phyloP scores from a whole-genome alignment of 2,329 filamentous ascomycete genomes.

The Cladosporium sp. region DNA sequence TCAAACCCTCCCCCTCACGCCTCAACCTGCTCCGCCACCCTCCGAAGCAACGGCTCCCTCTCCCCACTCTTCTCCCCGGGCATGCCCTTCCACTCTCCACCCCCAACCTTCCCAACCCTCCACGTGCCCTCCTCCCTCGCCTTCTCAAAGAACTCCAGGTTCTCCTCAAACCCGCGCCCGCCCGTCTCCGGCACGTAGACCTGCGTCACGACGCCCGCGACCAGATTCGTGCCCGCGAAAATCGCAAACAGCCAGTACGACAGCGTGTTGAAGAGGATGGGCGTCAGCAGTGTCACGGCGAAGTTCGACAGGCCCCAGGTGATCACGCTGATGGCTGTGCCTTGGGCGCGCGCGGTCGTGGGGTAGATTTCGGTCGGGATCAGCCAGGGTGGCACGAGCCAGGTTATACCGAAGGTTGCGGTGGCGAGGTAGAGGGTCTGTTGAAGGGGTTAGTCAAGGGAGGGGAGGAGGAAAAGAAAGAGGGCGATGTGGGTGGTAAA shows the following conservation, averaged over 20 bases:
- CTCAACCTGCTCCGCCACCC: slow-evolving; percentile 38
- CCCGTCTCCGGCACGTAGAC: slow-evolving; percentile 50
- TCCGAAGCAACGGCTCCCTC: slow-evolving; percentile 39
- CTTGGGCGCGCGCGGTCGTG: slow-evolving; percentile 49
- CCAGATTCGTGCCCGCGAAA: slow-evolving; percentile 49
- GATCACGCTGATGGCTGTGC: slow-evolving; percentile 49
- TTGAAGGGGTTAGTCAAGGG: not conserved
- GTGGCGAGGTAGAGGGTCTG: slow-evolving; percentile 50
- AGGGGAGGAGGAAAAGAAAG: too few species aligned
- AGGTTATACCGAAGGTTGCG: slow-evolving; percentile 55
- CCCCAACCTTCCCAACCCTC: slow-evolving; percentile 47
- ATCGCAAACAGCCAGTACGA: slow-evolving; percentile 54
- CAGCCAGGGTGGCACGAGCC: slow-evolving; percentile 55
- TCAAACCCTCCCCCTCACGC: not conserved
- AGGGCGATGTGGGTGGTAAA: too few species aligned
- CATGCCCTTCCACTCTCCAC: slow-evolving; percentile 46
- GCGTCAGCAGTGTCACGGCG: slow-evolving; percentile 50
- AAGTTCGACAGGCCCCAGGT: slow-evolving; percentile 56
- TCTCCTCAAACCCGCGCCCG: slow-evolving; percentile 54
- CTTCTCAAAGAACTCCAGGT: slow-evolving; percentile 52
- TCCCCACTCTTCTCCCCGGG: slow-evolving; percentile 40
- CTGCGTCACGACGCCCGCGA: slow-evolving; percentile 52
- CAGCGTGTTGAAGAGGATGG: slow-evolving; percentile 54
- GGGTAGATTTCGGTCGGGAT: slow-evolving; percentile 56
- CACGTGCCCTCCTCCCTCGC: slow-evolving; percentile 48